Conservation (phyloP, 225 moss, liverwort and hornwort species). For the Sphagnum contortum region DNA sequence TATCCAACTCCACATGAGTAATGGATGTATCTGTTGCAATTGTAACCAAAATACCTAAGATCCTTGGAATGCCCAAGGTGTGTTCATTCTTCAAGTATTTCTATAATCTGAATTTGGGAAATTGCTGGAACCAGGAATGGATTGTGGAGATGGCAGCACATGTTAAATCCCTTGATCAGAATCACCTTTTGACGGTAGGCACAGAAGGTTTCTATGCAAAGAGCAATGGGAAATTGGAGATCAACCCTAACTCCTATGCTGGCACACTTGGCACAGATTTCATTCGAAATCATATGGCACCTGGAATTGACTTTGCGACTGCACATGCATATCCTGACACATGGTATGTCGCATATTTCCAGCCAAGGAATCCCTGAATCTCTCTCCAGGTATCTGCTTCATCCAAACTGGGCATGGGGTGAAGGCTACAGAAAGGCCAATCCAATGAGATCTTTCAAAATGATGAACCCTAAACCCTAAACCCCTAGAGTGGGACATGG, state of each 20-base stretch:
- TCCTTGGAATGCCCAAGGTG: too few species aligned
- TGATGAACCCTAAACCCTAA: neutral
- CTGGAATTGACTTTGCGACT: slow-evolving; percentile 60
- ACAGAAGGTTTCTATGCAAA: slow-evolving; percentile 58
- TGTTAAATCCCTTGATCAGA: slow-evolving; percentile 52
- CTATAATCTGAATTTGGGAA: too few species aligned
- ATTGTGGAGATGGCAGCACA: slow-evolving; percentile 48
- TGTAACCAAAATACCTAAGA: too few species aligned
- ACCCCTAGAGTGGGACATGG: too few species aligned
- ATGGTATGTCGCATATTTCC: slow-evolving; percentile 27
- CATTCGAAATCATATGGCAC: slow-evolving; percentile 31
- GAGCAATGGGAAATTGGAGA: slow-evolving; percentile 16
- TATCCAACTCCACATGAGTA: too few species aligned
- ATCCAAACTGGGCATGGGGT: too few species aligned
- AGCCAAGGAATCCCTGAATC: neutral
- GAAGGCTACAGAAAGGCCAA: neutral
- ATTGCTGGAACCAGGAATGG: slow-evolving; percentile 38
- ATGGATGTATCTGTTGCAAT: too few species aligned
- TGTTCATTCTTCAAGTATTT: too few species aligned
- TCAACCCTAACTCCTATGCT: slow-evolving; percentile 39
- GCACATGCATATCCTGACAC: slow-evolving; percentile 58
- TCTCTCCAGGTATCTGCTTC: neutral
- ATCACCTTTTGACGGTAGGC: slow-evolving; percentile 58
- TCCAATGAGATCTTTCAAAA: neutral
- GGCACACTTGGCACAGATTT: slow-evolving; percentile 53